Conservation (phyloP, 2,329 filamentous ascomycete species). For the Trichoderma lentiforme region DNA sequence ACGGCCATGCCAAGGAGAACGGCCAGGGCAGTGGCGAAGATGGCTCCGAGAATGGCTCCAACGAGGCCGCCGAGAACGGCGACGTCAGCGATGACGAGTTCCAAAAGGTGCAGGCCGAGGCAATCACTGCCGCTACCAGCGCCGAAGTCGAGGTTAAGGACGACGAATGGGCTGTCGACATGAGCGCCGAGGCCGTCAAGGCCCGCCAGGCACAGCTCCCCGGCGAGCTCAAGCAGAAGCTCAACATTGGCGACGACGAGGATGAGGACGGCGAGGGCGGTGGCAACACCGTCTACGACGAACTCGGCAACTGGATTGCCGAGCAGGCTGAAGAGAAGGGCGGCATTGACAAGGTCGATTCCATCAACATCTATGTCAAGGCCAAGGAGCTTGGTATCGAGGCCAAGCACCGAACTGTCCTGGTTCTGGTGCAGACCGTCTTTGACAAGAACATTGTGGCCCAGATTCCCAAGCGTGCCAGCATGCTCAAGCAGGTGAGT, state of each 20-base stretch:
- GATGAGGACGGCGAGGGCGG: slow-evolving; percentile 75
- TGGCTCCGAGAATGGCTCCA: slow-evolving; percentile 48
- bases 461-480: slow-evolving; percentile 79
- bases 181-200: slow-evolving; percentile 91
- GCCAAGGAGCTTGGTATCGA: slow-evolving; percentile 95
- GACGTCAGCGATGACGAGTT: slow-evolving; percentile 91
- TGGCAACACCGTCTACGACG: slow-evolving; percentile 77
- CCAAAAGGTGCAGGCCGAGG: slow-evolving; percentile 72
- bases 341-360: slow-evolving; percentile 74
- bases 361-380: slow-evolving; percentile 92
- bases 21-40: slow-evolving; percentile 57
- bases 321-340: slow-evolving; percentile 68
- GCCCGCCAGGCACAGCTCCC: slow-evolving; percentile 90
- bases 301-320: slow-evolving; percentile 90
- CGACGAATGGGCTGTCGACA: slow-evolving; percentile 93
- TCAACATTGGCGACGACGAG: slow-evolving; percentile 76
- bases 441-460: slow-evolving; percentile 87
- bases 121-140: slow-evolving; percentile 49
- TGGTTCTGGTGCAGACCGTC: slow-evolving; percentile 88
- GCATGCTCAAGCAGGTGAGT: slow-evolving; percentile 82
- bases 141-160: slow-evolving; percentile 67
- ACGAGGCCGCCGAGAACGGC: slow-evolving; percentile 50
- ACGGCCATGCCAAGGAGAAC: slow-evolving; percentile 57
- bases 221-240: slow-evolving; percentile 89
- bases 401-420: slow-evolving; percentile 85